Evolutionary conservation across 805 yeast genomes (phyloP), one percentile per base, ranked within the genome.

Genomic region (Tetrapisispora iriomotensis): DNA sequence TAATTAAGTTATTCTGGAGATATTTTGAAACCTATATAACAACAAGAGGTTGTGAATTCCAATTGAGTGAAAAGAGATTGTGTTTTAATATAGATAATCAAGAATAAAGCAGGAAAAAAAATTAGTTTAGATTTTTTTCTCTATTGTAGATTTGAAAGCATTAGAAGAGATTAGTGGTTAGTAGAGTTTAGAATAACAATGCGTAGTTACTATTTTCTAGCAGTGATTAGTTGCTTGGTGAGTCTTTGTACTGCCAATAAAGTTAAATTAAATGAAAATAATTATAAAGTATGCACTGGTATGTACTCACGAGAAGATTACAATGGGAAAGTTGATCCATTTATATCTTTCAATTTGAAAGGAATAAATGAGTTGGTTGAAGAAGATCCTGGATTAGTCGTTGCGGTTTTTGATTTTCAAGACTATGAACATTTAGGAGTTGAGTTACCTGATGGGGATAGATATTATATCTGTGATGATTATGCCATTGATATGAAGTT

Each of bases 221-320:
- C 36, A 9, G 8, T 33, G 24, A 10, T 50, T 15, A 33, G 13
- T 24, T 33, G 14, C 24, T 23, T 33, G 17, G 17, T 33, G 9
- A 13, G 24, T 12, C 24, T 37, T 23, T 53, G 45, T 4, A 14
- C 21, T 17, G 70, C 67, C 19, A 66, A 66, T 46, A 60, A 64
- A 53, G 80, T 71, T 23, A 54, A 54, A 20, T 67, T 85, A 46
- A 70, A 72, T 34, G 58, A 71, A 13, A 61, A 52, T 9, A 63
- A 72, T 36, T 67, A 79, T 14, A 92, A 84, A 52, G 75, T 75
- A 20, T 90, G 98, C 59, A 71, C 87, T 4, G 98, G 98, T 26
- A 81, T 90, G 78, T 90, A 90, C 63, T 74, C 88, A 40, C 79
- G 78, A 50, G 68, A 75, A 34, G 94, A 88, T 54, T 84, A 94